Conservation (phyloP, 192 early-diverging fungal genomes). For the Podochytrium sp. region DNA sequence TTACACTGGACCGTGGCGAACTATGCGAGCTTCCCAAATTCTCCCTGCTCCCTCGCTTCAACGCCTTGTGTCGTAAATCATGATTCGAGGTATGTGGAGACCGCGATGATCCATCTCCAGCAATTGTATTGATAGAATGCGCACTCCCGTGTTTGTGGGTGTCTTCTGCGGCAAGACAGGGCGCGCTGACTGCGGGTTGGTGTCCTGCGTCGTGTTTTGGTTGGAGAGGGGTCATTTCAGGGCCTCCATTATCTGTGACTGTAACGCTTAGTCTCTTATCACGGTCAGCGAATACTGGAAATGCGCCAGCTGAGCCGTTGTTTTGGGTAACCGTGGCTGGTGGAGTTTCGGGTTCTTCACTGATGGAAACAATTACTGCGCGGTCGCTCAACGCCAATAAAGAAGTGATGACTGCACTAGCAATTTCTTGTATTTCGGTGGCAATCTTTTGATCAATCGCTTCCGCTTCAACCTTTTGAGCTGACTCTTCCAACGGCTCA, state of each 20-base stretch:
- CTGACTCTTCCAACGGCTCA: background rate
- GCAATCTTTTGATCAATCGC: background rate
- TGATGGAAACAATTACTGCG: no score
- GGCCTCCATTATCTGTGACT: no score
- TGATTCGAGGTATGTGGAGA: background rate
- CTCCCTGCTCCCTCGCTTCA: background rate
- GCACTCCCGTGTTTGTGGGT: background rate
- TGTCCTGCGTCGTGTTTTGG: background rate
- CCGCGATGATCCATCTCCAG: no score
- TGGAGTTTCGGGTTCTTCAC: no score
- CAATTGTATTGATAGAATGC: no score
- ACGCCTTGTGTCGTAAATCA: background rate
- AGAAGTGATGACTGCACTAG: no score
- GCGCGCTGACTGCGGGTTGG: background rate
- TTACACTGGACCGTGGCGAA: constrained; percentile 1
- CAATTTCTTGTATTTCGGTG: no score
- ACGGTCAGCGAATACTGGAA: no score
- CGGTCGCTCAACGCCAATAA: no score
- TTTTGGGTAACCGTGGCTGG: background rate
- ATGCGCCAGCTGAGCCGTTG: no score
- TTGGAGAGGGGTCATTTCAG: background rate
- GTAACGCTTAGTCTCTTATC: no score
- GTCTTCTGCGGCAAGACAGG: background rate
- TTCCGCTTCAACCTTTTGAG: no score
- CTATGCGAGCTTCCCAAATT: background rate